phyloP scores from a whole-genome alignment of 371 early-diverging fungal species.

The Mucor sp. region DNA sequence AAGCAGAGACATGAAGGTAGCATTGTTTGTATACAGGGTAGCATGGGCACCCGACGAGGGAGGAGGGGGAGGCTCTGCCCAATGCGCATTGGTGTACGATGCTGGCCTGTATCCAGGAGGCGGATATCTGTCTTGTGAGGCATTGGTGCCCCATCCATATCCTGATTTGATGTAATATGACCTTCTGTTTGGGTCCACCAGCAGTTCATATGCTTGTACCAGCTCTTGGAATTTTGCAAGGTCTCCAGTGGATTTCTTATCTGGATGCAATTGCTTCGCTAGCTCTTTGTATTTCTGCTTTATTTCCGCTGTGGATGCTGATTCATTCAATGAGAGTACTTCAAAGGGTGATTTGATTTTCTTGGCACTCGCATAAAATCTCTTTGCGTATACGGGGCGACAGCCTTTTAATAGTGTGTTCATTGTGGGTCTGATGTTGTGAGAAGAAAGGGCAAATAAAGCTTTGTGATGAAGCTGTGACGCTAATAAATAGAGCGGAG shows the following conservation, averaged over 20 bases:
- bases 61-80: conserved; percentile 7
- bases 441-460: neutral
- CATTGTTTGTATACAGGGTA: conserved; percentile 32
- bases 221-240: conserved; percentile 38
- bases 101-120: conserved; percentile 15
- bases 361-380: neutral
- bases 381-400: neutral
- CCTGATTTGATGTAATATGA: conserved; percentile 29
- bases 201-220: conserved; percentile 39
- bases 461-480: neutral
- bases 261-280: conserved; percentile 47
- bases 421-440: neutral
- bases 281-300: conserved; percentile 43
- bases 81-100: conserved; percentile 17
- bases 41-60: neutral
- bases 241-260: conserved; percentile 32
- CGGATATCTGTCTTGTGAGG: neutral
- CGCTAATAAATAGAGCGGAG: neutral
- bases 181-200: conserved; percentile 28
- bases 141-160: conserved; percentile 31
- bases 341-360: conserved; percentile 32
- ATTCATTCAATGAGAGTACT: conserved; percentile 26
- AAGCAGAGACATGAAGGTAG: conserved; percentile 35
- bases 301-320: conserved; percentile 27
- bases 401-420: neutral